phyloP scores from a whole-genome alignment of 2,329 filamentous ascomycete genomes.

The Cladophialophora carrionii region DNA sequence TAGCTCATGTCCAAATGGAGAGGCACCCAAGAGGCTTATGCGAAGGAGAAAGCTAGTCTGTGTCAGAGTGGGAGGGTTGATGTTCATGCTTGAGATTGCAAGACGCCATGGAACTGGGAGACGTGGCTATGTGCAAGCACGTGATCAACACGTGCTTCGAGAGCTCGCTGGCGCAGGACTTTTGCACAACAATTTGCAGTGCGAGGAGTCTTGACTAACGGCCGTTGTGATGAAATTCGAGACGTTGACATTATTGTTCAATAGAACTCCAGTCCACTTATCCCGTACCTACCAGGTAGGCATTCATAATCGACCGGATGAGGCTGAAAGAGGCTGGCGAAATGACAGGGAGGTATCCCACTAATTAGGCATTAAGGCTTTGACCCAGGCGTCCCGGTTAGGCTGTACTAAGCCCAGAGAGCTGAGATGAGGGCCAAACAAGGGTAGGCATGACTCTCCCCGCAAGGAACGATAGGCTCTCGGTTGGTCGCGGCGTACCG shows the following conservation, averaged over 20 bases:
- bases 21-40: neutral
- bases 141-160: neutral
- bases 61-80: too few species aligned
- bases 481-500: slow-evolving; percentile 13
- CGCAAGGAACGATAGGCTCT: slow-evolving; percentile 29
- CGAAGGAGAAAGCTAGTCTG: neutral
- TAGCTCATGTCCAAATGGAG: neutral
- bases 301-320: slow-evolving; percentile 16
- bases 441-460: slow-evolving; percentile 18
- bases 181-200: neutral
- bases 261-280: neutral
- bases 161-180: too few species aligned
- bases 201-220: neutral
- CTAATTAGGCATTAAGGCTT: neutral
- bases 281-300: slow-evolving; percentile 10
- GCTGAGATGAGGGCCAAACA: slow-evolving; percentile 19
- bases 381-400: slow-evolving; percentile 13
- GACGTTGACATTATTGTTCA: neutral
- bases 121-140: neutral
- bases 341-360: slow-evolving; percentile 8
- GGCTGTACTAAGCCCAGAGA: slow-evolving; percentile 6
- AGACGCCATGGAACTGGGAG: too few species aligned
- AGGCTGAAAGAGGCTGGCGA: slow-evolving; percentile 27
- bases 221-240: neutral
- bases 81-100: too few species aligned